phyloP scores from a whole-genome alignment of 2,329 filamentous ascomycete genomes.

The Cladosporium sp. region DNA sequence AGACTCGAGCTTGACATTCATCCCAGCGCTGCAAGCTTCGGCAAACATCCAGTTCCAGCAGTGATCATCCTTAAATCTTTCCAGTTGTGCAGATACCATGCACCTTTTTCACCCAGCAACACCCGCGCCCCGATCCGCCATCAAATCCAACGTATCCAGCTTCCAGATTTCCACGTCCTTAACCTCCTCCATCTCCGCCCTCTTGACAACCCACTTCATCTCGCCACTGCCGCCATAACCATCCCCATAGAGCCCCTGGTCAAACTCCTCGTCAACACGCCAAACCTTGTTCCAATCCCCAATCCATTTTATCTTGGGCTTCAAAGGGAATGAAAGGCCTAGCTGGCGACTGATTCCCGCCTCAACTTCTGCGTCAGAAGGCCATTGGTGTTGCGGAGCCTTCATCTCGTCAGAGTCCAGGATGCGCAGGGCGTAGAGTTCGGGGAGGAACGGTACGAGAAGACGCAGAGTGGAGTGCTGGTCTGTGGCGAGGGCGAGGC shows the following conservation, averaged over 20 bases:
- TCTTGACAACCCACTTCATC: constrained; percentile 27
- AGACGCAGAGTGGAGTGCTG: constrained; percentile 47
- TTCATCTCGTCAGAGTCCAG: constrained; percentile 26
- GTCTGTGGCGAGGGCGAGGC: constrained; percentile 53
- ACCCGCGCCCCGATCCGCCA: not conserved
- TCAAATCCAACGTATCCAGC: constrained; percentile 35
- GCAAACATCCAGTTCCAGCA: not conserved
- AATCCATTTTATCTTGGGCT: constrained; percentile 32
- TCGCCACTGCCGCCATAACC: constrained; percentile 21
- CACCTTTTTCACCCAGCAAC: not conserved
- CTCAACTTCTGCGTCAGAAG: constrained; percentile 25
- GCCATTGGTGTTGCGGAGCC: not conserved
- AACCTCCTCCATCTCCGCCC: constrained; percentile 34
- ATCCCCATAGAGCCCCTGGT: constrained; percentile 11
- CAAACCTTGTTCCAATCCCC: constrained; percentile 38
- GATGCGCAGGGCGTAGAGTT: constrained; percentile 39
- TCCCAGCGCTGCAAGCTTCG: too few species aligned
- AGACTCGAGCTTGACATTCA: too few species aligned
- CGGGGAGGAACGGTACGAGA: constrained; percentile 35
- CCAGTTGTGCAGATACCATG: too few species aligned
- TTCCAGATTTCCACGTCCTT: constrained; percentile 43
- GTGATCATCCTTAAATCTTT: too few species aligned
- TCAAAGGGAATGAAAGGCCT: constrained; percentile 7
- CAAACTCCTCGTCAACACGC: constrained; percentile 28
- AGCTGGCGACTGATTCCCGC: constrained; percentile 28